These are phyloP conservation scores for Debaryomyces maramus DNA, from an alignment of 805 yeast genomes.

Conservation along the genomic window DNA sequence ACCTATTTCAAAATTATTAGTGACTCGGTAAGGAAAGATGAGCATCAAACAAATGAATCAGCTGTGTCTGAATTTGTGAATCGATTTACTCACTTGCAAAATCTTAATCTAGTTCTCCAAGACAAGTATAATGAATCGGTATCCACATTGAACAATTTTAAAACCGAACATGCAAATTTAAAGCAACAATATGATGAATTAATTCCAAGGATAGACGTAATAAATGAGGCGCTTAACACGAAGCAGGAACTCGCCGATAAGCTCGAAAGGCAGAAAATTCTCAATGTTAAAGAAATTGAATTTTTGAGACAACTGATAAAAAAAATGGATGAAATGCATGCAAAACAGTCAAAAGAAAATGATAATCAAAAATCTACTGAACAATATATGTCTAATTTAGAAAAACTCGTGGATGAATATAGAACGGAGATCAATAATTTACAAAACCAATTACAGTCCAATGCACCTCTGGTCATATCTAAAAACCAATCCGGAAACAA, in stretches of 20 bases:
- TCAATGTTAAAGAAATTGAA: conserved; percentile 59
- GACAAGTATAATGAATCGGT: conserved; percentile 33
- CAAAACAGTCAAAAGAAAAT: conserved; percentile 22
- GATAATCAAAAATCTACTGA: conserved; percentile 29
- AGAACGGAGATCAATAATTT: conserved; percentile 50
- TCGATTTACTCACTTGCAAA: conserved; percentile 34
- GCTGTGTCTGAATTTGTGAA: conserved; percentile 39
- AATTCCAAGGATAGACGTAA: conserved; percentile 10
- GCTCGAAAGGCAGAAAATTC: conserved; percentile 49
- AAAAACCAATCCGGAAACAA: conserved; percentile 23
- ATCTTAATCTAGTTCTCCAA: conserved; percentile 32
- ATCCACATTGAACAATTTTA: conserved; percentile 17
- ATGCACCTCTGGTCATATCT: conserved; percentile 10
- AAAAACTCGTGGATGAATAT: conserved; percentile 54
- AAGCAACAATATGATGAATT: conserved; percentile 12
- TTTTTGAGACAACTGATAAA: conserved; percentile 58
- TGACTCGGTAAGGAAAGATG: conserved; percentile 23
- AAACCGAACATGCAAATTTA: conserved; percentile 14
- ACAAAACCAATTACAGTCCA: conserved; percentile 37
- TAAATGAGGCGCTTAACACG: conserved; percentile 11
- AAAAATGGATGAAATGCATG: conserved; percentile 39
- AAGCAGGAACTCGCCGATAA: conserved; percentile 29
- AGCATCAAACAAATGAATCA: conserved; percentile 13
- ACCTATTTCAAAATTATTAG: conserved; percentile 46
- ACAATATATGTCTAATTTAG: conserved; percentile 42